Evolutionary conservation across 176 grass and related monocot species (phyloP).

Genomic region (Tillandsia leiboldiana): DNA sequence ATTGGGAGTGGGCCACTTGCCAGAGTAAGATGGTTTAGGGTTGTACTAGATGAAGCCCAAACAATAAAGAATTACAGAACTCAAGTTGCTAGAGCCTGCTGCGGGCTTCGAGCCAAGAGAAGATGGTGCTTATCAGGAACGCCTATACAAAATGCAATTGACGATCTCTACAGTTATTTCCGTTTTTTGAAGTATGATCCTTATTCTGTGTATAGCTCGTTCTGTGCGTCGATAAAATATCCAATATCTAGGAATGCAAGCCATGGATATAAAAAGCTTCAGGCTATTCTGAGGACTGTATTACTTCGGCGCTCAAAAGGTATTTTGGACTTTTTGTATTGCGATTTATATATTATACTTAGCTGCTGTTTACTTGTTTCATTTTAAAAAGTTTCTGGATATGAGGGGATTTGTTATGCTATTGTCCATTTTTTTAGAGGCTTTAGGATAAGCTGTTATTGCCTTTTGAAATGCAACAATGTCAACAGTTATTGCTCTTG

Average conservation of each 20-base stretch:
- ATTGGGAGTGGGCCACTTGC: slow-evolving; percentile 71
- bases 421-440: not conserved
- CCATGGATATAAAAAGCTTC: slow-evolving; percentile 87
- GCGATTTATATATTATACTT: slow-evolving; percentile 13
- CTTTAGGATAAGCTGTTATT: not conserved
- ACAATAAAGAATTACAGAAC: slow-evolving; percentile 96
- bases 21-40: slow-evolving; percentile 89
- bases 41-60: slow-evolving; percentile 97
- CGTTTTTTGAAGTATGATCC: slow-evolving; percentile 97
- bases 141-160: slow-evolving; percentile 95
- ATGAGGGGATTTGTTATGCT: not conserved
- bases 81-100: slow-evolving; percentile 83
- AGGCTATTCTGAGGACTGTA: slow-evolving; percentile 70
- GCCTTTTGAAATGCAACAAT: too few species aligned
- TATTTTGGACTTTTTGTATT: slow-evolving; percentile 21
- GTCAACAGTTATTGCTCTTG: too few species aligned
- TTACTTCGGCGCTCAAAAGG: slow-evolving; percentile 96
- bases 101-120: slow-evolving; percentile 81
- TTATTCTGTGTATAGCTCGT: slow-evolving; percentile 63
- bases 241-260: slow-evolving; percentile 69
- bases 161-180: slow-evolving; percentile 95
- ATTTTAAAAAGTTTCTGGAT: not conserved
- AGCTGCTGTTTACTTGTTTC: not conserved
- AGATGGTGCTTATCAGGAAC: slow-evolving; percentile 99
- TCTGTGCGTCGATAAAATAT: slow-evolving; percentile 80